Percentiles rank a stretch among this genome's conserved stretches.
phyloP scores from a whole-genome alignment of 2,329 filamentous ascomycete genomes.

The Fusarium sp. region DNA sequence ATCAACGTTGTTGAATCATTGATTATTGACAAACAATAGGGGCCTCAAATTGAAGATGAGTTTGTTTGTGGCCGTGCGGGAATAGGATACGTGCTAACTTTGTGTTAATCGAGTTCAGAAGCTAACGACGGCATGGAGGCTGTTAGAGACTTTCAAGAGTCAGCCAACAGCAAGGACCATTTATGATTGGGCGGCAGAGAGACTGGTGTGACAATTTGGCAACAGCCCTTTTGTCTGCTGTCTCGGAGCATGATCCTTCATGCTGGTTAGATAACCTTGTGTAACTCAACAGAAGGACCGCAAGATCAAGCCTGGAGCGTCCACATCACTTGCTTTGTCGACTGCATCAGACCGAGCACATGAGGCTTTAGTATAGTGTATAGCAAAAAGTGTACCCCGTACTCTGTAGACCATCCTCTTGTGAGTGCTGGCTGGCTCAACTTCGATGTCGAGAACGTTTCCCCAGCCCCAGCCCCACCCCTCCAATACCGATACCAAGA shows the following conservation, averaged over 20 bases:
- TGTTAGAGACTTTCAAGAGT: slow-evolving; percentile 19
- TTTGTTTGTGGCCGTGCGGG: slow-evolving; percentile 23
- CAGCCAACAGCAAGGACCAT: slow-evolving; percentile 20
- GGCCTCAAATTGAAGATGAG: slow-evolving; percentile 33
- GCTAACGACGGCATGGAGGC: slow-evolving; percentile 23
- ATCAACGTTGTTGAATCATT: neutral
- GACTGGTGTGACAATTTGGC: slow-evolving; percentile 38
- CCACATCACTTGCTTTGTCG: slow-evolving; percentile 18
- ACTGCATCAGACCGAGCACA: slow-evolving; percentile 36
- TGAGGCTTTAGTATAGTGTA: slow-evolving; percentile 34
- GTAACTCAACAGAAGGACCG: slow-evolving; percentile 33
- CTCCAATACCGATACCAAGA: slow-evolving; percentile 31
- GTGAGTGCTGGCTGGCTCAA: slow-evolving; percentile 25
- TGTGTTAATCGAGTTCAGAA: slow-evolving; percentile 26
- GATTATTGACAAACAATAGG: slow-evolving; percentile 3
- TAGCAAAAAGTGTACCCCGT: slow-evolving; percentile 22
- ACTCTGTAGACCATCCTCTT: neutral
- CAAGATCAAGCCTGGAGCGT: slow-evolving; percentile 16
- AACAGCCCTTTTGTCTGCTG: slow-evolving; percentile 38
- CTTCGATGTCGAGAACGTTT: slow-evolving; percentile 12
- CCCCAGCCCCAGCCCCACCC: slow-evolving; percentile 41
- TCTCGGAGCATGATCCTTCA: slow-evolving; percentile 34
- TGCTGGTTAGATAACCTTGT: slow-evolving; percentile 32
- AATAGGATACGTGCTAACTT: slow-evolving; percentile 27
- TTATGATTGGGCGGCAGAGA: slow-evolving; percentile 31